Percentiles rank a stretch among this genome's conserved stretches.
phyloP scores from a whole-genome alignment of 164 flowering plant genomes.

The Nymphaea thermarum region DNA sequence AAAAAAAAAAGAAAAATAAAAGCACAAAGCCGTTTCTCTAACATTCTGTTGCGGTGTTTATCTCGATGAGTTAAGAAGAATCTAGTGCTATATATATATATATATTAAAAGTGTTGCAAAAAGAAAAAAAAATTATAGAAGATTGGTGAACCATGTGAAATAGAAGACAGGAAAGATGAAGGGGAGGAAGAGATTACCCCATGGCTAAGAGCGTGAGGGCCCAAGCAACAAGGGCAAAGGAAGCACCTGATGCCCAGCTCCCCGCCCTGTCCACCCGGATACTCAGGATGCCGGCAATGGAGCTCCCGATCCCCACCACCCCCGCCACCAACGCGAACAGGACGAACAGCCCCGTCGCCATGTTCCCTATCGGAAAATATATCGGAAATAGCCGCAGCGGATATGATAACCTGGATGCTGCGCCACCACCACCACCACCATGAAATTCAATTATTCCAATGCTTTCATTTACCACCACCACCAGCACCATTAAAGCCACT shows the following conservation, averaged over 20 bases:
- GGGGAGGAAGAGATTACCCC: constrained; percentile 38
- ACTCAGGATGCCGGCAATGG: constrained; percentile 41
- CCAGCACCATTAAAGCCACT: not conserved
- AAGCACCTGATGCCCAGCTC: constrained; percentile 46
- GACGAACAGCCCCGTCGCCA: constrained; percentile 75
- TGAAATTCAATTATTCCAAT: not conserved
- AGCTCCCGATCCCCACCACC: constrained; percentile 63
- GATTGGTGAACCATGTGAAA: not conserved
- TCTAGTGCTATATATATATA: no score
- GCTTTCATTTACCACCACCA: not conserved
- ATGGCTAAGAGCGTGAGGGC: constrained; percentile 72
- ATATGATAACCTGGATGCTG: constrained; percentile 36
- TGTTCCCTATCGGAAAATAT: constrained; percentile 68
- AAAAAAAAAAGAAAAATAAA: no score
- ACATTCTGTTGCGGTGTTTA: no score
- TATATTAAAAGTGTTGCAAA: no score
- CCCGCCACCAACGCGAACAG: constrained; percentile 64
- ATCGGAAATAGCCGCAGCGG: constrained; percentile 68
- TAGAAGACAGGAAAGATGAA: not conserved
- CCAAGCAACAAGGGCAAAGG: constrained; percentile 44
- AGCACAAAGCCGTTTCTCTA: no score
- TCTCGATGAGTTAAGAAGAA: no score
- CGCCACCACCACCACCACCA: constrained; percentile 3
- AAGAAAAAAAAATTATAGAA: no score
- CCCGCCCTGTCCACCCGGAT: constrained; percentile 18